Evolutionary conservation across 2,329 filamentous ascomycete genomes (phyloP).

Genomic region (Plenodomus biglobosus): DNA sequence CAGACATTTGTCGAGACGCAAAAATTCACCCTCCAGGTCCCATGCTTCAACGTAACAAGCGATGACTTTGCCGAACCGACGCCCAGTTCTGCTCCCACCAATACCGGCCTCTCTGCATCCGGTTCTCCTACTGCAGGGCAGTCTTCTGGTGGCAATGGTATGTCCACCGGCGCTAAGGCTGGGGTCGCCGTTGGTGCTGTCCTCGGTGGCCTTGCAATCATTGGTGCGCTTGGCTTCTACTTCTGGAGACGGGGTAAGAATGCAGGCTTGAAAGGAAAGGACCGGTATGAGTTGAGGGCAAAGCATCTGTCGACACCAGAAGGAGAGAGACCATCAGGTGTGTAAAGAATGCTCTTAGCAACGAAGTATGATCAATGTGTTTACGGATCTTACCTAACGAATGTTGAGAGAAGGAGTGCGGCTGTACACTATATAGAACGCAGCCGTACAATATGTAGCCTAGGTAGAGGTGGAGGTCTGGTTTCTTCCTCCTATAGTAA

Average conservation of each 20-base stretch:
- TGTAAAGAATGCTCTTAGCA: neutral
- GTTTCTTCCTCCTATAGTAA: too few species aligned
- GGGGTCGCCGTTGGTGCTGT: slow-evolving; percentile 46
- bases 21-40: slow-evolving; percentile 46
- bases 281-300: slow-evolving; percentile 30
- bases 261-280: slow-evolving; percentile 21
- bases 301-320: slow-evolving; percentile 16
- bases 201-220: slow-evolving; percentile 22
- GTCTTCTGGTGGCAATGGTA: slow-evolving; percentile 15
- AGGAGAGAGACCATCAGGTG: neutral
- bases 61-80: slow-evolving; percentile 38
- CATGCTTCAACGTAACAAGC: slow-evolving; percentile 52
- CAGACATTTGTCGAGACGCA: slow-evolving; percentile 45
- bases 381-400: too few species aligned
- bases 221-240: slow-evolving; percentile 27
- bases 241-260: slow-evolving; percentile 23
- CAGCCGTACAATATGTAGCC: too few species aligned
- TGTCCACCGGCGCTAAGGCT: slow-evolving; percentile 48
- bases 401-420: too few species aligned
- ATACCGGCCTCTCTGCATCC: slow-evolving; percentile 25
- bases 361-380: too few species aligned
- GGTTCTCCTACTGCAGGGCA: slow-evolving; percentile 16
- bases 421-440: too few species aligned
- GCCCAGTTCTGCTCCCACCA: slow-evolving; percentile 12
- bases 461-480: too few species aligned